phyloP scores from a whole-genome alignment of 2,329 filamentous ascomycete genomes.

The Colletotrichum tofieldiae region DNA sequence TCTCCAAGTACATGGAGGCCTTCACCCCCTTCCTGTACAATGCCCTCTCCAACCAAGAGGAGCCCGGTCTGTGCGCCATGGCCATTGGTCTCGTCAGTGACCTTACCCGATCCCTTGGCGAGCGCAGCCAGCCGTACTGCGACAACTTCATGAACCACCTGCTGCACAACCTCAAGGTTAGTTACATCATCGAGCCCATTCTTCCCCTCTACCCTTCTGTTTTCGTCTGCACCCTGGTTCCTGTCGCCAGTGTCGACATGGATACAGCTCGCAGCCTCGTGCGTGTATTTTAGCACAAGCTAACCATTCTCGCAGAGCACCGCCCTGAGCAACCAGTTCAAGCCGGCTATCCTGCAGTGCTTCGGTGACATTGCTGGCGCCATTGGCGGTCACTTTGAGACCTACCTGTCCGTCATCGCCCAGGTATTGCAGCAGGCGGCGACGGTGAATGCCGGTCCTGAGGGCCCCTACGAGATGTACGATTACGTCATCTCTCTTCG shows the following conservation, averaged over 20 bases:
- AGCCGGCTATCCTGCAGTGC: conserved; percentile 97
- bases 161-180: conserved; percentile 88
- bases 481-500: conserved; percentile 96
- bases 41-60: conserved; percentile 94
- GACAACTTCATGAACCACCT: conserved; percentile 99
- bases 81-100: conserved; percentile 98
- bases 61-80: conserved; percentile 94
- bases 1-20: conserved; percentile 97
- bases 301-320: conserved; percentile 74
- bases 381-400: conserved; percentile 92
- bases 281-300: conserved; percentile 30
- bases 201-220: background rate
- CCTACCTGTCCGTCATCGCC: conserved; percentile 91
- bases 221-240: conserved; percentile 35
- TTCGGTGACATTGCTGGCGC: conserved; percentile 98
- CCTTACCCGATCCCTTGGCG: conserved; percentile 91
- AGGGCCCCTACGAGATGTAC: conserved; percentile 93
- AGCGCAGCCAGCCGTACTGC: conserved; percentile 94
- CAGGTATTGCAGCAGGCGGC: conserved; percentile 95
- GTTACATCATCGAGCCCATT: conserved; percentile 49
- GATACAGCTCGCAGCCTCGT: background rate
- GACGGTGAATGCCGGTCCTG: conserved; percentile 82
- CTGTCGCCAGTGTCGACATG: conserved; percentile 21
- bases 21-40: conserved; percentile 95
- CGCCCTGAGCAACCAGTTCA: conserved; percentile 94